Conservation (phyloP, 2,329 filamentous ascomycete species). For the Phoma sp. region DNA sequence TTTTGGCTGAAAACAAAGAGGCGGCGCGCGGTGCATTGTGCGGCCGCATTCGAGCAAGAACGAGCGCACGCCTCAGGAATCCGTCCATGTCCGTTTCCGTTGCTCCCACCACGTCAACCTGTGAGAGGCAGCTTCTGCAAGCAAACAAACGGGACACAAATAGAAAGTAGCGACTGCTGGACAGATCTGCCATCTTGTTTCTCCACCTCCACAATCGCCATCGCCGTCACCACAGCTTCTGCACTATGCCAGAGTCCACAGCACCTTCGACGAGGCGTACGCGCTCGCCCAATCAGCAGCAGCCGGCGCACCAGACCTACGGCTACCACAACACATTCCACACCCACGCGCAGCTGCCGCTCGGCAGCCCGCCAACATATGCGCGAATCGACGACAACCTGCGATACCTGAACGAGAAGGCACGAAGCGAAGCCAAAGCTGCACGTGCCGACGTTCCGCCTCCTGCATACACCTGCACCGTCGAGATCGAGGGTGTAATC, state of each 20-base stretch:
- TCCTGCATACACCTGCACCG: slow-evolving; percentile 45
- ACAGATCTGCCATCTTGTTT: slow-evolving; percentile 1
- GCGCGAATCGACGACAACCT: slow-evolving; percentile 35
- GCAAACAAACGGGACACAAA: slow-evolving; percentile 16
- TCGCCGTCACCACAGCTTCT: slow-evolving; percentile 4
- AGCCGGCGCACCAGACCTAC: slow-evolving; percentile 38
- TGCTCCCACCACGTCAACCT: slow-evolving; percentile 6
- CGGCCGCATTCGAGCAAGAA: slow-evolving; percentile 14
- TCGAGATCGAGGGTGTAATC: slow-evolving; percentile 44
- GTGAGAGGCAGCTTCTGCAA: slow-evolving; percentile 15
- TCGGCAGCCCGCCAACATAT: slow-evolving; percentile 42
- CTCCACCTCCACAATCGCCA: not conserved
- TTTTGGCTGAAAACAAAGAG: slow-evolving; percentile 16
- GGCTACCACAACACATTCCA: slow-evolving; percentile 53
- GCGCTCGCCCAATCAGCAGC: slow-evolving; percentile 28
- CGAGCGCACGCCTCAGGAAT: slow-evolving; percentile 13
- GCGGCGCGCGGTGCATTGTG: slow-evolving; percentile 16
- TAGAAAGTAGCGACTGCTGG: slow-evolving; percentile 14
- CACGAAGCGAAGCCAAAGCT: slow-evolving; percentile 25
- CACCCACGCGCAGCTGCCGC: slow-evolving; percentile 41
- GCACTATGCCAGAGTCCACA: slow-evolving; percentile 12
- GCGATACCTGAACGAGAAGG: slow-evolving; percentile 28
- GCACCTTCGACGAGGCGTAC: slow-evolving; percentile 14
- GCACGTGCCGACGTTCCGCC: slow-evolving; percentile 30
- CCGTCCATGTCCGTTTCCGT: slow-evolving; percentile 15